Conservation (phyloP, 164 flowering plant genomes). For the Cinnamomum chago region DNA sequence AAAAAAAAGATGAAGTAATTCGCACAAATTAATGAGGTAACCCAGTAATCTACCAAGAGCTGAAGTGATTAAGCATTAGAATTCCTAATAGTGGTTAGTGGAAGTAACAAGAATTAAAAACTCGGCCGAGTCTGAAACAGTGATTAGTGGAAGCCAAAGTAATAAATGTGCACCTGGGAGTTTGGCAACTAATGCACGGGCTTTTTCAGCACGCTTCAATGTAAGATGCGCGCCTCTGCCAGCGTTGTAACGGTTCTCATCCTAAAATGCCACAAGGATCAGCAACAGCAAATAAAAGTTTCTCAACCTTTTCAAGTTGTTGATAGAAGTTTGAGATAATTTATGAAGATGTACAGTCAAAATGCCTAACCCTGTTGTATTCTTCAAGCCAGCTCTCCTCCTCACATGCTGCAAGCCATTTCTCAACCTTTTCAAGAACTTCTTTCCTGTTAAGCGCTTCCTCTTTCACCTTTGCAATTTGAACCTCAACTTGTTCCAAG, state of each 20-base stretch:
- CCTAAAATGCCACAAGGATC: slow-evolving; percentile 33
- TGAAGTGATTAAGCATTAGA: not conserved
- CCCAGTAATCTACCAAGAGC: not conserved
- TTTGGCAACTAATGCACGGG: slow-evolving; percentile 57
- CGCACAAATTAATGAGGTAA: not conserved
- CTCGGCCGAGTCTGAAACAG: too few relatives aligned
- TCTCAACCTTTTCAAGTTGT: not conserved
- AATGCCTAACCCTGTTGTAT: slow-evolving; percentile 55
- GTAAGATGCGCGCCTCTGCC: slow-evolving; percentile 74
- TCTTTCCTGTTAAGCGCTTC: slow-evolving; percentile 75
- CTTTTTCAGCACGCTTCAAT: slow-evolving; percentile 77
- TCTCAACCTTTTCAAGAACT: slow-evolving; percentile 75
- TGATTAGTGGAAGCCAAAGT: not conserved
- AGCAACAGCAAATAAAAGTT: not conserved
- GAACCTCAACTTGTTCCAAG: slow-evolving; percentile 57
- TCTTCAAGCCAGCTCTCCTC: slow-evolving; percentile 93
- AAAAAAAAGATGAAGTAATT: slow-evolving; percentile 7
- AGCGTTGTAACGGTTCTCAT: slow-evolving; percentile 70
- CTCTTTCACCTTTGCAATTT: slow-evolving; percentile 58
- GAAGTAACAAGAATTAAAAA: too few relatives aligned
- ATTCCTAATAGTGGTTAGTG: too few relatives aligned
- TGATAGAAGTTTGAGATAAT: too few relatives aligned
- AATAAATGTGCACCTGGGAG: slow-evolving; percentile 49
- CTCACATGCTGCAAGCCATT: slow-evolving; percentile 78
- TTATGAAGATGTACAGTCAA: not conserved